These are phyloP conservation scores for Exophiala xenobiotica DNA, from an alignment of 2,329 filamentous ascomycete genomes.

Conservation along the genomic window DNA sequence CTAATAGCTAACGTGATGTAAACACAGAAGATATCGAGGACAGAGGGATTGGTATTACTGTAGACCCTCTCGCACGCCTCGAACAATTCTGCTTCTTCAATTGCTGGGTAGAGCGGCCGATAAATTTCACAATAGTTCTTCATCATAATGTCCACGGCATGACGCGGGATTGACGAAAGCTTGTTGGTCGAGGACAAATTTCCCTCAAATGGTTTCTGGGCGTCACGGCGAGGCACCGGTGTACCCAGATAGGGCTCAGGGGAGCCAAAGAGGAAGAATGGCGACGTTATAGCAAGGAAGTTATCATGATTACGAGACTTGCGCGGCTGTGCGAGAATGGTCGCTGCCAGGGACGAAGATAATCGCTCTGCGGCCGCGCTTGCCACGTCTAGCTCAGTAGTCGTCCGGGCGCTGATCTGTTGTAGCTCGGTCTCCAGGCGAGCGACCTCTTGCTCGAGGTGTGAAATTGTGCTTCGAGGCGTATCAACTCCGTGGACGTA, in stretches of 20 bases:
- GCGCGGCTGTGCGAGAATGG: neutral
- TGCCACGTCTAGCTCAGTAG: neutral
- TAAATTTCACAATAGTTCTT: constrained; percentile 21
- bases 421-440: constrained; percentile 29
- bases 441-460: constrained; percentile 33
- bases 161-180: constrained; percentile 16
- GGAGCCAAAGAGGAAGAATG: constrained; percentile 10
- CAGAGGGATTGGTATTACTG: constrained; percentile 1
- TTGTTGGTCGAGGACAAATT: neutral
- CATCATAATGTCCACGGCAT: constrained; percentile 16
- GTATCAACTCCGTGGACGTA: constrained; percentile 18
- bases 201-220: neutral
- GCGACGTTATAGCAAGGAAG: constrained; percentile 5
- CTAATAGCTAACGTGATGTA: constrained; percentile 19
- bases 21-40: constrained; percentile 12
- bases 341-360: neutral
- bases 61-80: constrained; percentile 11
- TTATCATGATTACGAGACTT: constrained; percentile 6
- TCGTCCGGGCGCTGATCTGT: neutral
- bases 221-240: too few relatives aligned
- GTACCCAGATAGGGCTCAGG: constrained; percentile 5
- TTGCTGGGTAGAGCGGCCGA: constrained; percentile 13
- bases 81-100: constrained; percentile 14
- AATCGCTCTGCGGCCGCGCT: constrained; percentile 3
- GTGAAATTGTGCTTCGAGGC: constrained; percentile 32